Base-by-base conservation (phyloP, 352 stramenopile species). In the Elongisporangium senticosum region DNA sequence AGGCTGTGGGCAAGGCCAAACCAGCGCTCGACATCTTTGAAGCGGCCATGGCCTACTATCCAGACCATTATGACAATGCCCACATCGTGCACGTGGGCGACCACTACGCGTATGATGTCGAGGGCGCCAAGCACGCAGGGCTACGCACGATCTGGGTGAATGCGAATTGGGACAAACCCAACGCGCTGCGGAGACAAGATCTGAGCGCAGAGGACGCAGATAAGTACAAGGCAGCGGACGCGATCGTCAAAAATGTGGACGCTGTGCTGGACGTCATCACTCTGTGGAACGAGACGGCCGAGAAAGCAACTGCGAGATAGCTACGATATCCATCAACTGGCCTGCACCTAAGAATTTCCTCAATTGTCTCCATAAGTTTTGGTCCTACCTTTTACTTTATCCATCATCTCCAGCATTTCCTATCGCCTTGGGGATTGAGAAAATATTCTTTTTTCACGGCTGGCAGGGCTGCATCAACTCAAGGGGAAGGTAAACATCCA, bases 31-130 rank as follows among this genome's bases (percentile, higher is more conserved):
- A 47, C 4, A 85, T 91, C 59, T 91, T 91, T 56, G 77, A 89
- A 51, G 67, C 71, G 0, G 81, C 81, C 7, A 50, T 86, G 11
- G 61, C 50, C 8, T 61, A 72, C 7, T 86, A 85, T 43, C 67
- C 70, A 0, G 20, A 51, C 14, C 54, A 43, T 10, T 51, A 79
- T 15, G 49, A 51, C 33, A 68, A 69, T 11, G 56, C 70, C 17
- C 66, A 86, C 37, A 59, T 91, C 48, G 78, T 91, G 53, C 81
- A 91, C 63, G 75, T 91, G 4, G 81, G 81, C 28, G 81, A 91
- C 62, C 75, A 91, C 70, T 91, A 91, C 67, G 60, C 75, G 24
- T 87, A 68, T 67, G 81, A 91, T 53, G 69, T 91, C 23, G 67
- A 75, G 52, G 81, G 81, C 48, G 81, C 81, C 20, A 91, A 89